A percentile compares a stretch with the other conserved stretches of the same genome.
Evolutionary conservation across 176 grass and related monocot species (phyloP).

Genomic region (bread wheat (Triticum aestivum)): IWGSC_CS_RefSeq_v2.1 NC_057798.1:420722847-420723346

Average conservation of each 20-base stretch:
- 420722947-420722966: neutral
- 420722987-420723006: neutral
- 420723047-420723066: neutral
- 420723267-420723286: too few species aligned
- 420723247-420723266: too few species aligned
- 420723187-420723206: too few species aligned
- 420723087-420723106: neutral
- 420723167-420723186: too few species aligned
- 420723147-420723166: neutral
- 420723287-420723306: too few species aligned
- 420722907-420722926: neutral
- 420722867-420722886: neutral
- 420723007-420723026: neutral
- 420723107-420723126: neutral
- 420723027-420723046: neutral
- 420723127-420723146: neutral
- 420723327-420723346: too few species aligned
- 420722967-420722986: neutral
- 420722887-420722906: neutral
- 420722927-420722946: conserved; percentile 32
- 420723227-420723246: too few species aligned
- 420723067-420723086: neutral
- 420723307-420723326: too few species aligned
- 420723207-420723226: too few species aligned
- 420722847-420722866: neutral